Evolutionary conservation across 164 flowering plant genomes (phyloP), one percentile per base, ranked within the genome.

Genomic region (Buxus sempervirens): DNA sequence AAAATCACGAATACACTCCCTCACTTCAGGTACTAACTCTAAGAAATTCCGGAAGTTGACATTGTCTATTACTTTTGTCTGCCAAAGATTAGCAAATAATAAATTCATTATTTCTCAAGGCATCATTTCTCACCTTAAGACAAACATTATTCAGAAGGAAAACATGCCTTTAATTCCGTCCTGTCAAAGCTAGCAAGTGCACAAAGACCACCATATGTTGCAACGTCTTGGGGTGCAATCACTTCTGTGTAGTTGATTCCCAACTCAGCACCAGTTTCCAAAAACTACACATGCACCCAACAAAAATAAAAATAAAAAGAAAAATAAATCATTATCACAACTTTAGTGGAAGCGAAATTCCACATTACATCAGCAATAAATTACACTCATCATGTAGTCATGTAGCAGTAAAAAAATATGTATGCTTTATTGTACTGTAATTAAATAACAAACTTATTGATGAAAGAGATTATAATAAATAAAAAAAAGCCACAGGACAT

Each of bases 131-230:
- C 62, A 21, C 45, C 26, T 54, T 1, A 38, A 32, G 22, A 22
- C 26, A 20, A 51, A 64, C 8, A 26, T 51, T 21, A 45, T 3
- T 4, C 36, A n/a, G n/a, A n/a, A n/a, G n/a, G n/a, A n/a, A n/a
- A n/a, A n/a, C n/a, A 73, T 90, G 75, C 98, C 97, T 94, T 94
- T 70, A 96, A 79, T 70, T 96, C 99, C 27, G 90, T 61, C 66
- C 98, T 83, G 78, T 96, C 98, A 79, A 93, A 96, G 78, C 83
- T 93, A 60, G 98, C 99, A 78, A 93, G 97, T 24, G 99, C 99
- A 81, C 98, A 96, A 64, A 96, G 90, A 32, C 98, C 97, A 28
- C 99, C 99, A 79, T 96, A 96, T 15, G 97, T 96, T 67, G 98
- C 99, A 78, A 96, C 91, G 82, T 96, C 99, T 83, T 93, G 99